Evolutionary conservation across 768 basidiomycete genomes (phyloP), one percentile per base, ranked within the genome.

Genomic region (Boletus rubescentipes): DNA sequence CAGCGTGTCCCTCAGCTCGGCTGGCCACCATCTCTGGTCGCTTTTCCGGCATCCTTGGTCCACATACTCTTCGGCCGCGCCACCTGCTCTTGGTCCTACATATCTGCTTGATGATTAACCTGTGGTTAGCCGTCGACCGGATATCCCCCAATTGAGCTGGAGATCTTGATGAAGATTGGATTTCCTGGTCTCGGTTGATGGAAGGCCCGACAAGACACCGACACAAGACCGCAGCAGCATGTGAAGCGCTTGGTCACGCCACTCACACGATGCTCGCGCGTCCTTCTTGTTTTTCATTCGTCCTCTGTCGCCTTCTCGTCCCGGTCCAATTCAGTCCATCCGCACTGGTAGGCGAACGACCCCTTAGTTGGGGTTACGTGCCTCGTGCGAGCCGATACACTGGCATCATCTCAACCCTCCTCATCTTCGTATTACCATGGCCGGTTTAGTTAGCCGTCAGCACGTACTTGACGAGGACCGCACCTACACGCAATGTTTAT

Each of bases 291-390:
- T 73, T 60, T 59, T 51, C 29, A 72, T 71, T 68, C 68, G 66
- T 59, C 76, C 72, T 73, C 57, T 73, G 66, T 68, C 60, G 63
- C 65, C 61, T 66, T 68, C 66, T 67, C 60, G 68, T 79, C 78
- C 82, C 79, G 67, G 56, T 76, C 80, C 75, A 59, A 66, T 64
- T 73, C 81, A 72, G 67, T 75, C 80, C 84, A 75, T 72, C 64
- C 66, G 64, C 70, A 79, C 81, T 83, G 70, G 82, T 82, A 79
- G 77, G 80, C 79, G 85, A 50, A 86, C 85, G 86, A 87, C 85
- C 87, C 81, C 87, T 89, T 89, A 53, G 70, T 64, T 89, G 88
- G 80, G 86, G 87, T 86, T 83, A 76, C 83, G 85, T 84, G 79
- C 79, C 80, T 86, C 84, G 83, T 77, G 77, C 78, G 74, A 76